phyloP scores from a whole-genome alignment of 1,139 yeast genomes.

The Kodamaea alishanica region DNA sequence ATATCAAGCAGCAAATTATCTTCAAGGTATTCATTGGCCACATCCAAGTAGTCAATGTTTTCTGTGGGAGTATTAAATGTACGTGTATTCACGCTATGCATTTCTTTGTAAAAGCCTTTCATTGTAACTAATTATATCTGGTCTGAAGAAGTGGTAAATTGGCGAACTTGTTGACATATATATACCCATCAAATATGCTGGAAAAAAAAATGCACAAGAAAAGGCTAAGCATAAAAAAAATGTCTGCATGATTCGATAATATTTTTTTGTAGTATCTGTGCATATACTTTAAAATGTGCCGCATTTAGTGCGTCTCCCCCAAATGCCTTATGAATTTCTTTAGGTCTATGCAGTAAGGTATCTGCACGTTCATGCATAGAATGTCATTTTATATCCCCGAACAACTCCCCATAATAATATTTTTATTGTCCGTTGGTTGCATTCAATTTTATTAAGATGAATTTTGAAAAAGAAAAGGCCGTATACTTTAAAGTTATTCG shows the following conservation, averaged over 20 bases:
- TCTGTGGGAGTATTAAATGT: slow-evolving; percentile 16
- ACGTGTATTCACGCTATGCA: neutral
- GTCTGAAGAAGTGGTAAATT: neutral
- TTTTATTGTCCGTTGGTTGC: no score
- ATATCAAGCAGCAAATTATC: slow-evolving; percentile 12
- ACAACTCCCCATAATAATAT: no score
- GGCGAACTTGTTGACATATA: slow-evolving; percentile 1
- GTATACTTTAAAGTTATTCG: no score
- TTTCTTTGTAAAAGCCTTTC: no score
- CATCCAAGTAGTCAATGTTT: slow-evolving; percentile 36
- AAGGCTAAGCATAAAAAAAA: neutral
- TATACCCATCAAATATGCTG: neutral
- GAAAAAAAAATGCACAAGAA: no score
- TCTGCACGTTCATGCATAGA: neutral
- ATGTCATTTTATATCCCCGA: no score
- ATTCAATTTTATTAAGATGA: no score
- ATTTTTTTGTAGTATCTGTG: slow-evolving; percentile 1
- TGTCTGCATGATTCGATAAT: neutral
- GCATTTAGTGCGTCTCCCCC: neutral
- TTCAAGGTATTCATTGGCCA: slow-evolving; percentile 13
- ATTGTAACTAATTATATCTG: no score
- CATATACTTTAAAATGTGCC: slow-evolving; percentile 2
- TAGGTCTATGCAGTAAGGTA: slow-evolving; percentile 1
- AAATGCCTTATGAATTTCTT: neutral
- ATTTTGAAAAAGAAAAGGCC: no score